Conservation (phyloP, 2,329 filamentous ascomycete species). For the Trichoderma cornu-damae region DNA sequence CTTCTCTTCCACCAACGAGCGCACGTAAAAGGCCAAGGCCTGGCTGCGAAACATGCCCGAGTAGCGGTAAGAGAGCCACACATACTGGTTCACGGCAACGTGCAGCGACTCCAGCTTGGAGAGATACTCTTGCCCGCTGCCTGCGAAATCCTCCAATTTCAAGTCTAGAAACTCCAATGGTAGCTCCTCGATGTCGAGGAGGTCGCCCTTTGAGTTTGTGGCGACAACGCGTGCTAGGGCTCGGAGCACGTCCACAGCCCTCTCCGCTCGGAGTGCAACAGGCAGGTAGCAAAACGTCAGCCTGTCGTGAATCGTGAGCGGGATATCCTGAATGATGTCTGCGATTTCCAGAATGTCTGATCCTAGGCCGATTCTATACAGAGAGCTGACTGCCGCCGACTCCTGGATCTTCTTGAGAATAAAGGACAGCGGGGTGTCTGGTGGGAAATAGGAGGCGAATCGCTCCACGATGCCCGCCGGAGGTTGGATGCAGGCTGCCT, state of each 20-base stretch:
- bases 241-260: conserved; percentile 48
- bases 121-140: conserved; percentile 53
- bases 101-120: conserved; percentile 70
- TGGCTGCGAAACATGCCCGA: conserved; percentile 72
- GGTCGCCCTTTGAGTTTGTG: conserved; percentile 56
- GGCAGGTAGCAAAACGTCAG: conserved; percentile 72
- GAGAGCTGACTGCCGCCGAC: conserved; percentile 56
- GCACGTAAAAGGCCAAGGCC: conserved; percentile 71
- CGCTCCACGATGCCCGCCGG: conserved; percentile 65
- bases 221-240: conserved; percentile 67
- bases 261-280: conserved; percentile 47
- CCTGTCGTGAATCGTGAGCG: conserved; percentile 67
- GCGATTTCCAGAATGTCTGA: conserved; percentile 60
- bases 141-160: conserved; percentile 38
- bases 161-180: conserved; percentile 71
- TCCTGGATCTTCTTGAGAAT: conserved; percentile 72
- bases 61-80: conserved; percentile 92
- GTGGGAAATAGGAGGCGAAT: conserved; percentile 78
- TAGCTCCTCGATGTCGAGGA: conserved; percentile 67
- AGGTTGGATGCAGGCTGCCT: conserved; percentile 67
- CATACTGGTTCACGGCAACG: conserved; percentile 74
- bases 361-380: conserved; percentile 62
- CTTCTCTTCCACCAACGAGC: conserved; percentile 67
- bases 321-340: conserved; percentile 67
- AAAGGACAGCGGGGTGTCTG: conserved; percentile 74